Evolutionary conservation across 73 alveolate species (phyloP).

Genomic region (Diophrys sp.): DNA sequence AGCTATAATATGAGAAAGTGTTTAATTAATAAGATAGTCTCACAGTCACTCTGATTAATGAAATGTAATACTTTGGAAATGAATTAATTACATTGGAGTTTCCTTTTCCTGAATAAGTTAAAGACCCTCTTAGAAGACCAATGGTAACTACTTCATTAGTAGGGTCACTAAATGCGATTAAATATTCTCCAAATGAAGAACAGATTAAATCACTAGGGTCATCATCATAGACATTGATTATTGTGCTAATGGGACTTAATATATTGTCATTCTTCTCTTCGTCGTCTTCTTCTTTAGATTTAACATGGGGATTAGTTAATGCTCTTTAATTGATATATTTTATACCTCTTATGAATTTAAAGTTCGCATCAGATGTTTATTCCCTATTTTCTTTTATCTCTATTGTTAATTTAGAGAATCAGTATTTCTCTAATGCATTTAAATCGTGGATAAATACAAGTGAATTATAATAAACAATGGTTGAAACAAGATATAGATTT

Average conservation of each 20-base stretch:
- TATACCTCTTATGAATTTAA: not conserved
- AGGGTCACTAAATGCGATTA: not conserved
- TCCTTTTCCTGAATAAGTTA: not conserved
- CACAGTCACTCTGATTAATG: not conserved
- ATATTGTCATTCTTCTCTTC: not conserved
- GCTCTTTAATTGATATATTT: not conserved
- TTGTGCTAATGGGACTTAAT: not conserved
- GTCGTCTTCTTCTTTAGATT: not conserved
- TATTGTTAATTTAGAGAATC: not conserved
- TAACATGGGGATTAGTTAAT: not conserved
- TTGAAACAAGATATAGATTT: not conserved
- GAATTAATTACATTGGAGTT: not conserved
- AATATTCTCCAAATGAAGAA: not conserved
- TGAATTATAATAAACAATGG: too few species aligned
- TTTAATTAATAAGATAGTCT: not conserved
- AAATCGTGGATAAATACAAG: not conserved
- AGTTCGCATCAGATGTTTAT: not conserved
- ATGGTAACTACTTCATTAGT: too few species aligned
- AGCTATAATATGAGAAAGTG: not conserved
- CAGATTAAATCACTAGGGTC: not conserved
- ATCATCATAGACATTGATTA: not conserved
- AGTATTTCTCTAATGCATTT: not conserved
- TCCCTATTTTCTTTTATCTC: not conserved
- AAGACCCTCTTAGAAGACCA: not conserved
- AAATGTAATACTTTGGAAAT: not conserved